Base-by-base conservation (phyloP, 1,284 basidiomycete genomes). In the Fomitopsis palustris region DNA sequence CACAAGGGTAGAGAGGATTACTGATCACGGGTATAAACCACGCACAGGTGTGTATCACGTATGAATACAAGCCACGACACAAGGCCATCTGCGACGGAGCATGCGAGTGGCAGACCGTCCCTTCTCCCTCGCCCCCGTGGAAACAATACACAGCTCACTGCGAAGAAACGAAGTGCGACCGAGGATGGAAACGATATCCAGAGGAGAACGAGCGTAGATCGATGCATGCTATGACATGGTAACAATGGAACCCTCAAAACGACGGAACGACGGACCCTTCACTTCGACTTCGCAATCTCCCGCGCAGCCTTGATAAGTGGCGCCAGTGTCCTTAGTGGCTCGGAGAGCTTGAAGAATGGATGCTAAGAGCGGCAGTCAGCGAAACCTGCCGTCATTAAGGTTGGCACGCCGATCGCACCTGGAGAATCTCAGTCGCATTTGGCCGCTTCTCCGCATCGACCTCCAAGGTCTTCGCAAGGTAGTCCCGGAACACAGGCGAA, bases 371-470 rank as follows among this genome's bases (percentile, higher is more conserved):
- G 19, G 53, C 29, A 27, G 27, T 47, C 57, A 33, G 37, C 37
- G 42, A 39, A 35, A 17, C 25, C 23, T 1, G 29, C 7, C 19
- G 17, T 27, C 21, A 14, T 25, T 9, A 10, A 38, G 8, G 19
- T 7, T 6, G 19, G 10, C 3, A 21, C 16, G 31, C n/a, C 47
- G 49, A 49, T 54, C 74, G 59, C 63, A 93, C 92, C 74, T 86
- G 81, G 51, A 98, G 78, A 51, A 98, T 79, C 69, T 91, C 84
- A 6, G 88, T 87, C 3, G 96, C 96, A 60, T 87, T 91, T 1
- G 96, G 96, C 61, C 96, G 81, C 74, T 92, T 93, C 72, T 98
- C 95, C 12, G 93, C 90, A 69, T 98, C 95, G 17, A 99, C 97
- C 65, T 97, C 95, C 53, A 99, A 79, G n/a, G 91, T 90, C 72